phyloP scores from a whole-genome alignment of 1,139 yeast genomes.

The Entelexis sorbosivorans region DNA sequence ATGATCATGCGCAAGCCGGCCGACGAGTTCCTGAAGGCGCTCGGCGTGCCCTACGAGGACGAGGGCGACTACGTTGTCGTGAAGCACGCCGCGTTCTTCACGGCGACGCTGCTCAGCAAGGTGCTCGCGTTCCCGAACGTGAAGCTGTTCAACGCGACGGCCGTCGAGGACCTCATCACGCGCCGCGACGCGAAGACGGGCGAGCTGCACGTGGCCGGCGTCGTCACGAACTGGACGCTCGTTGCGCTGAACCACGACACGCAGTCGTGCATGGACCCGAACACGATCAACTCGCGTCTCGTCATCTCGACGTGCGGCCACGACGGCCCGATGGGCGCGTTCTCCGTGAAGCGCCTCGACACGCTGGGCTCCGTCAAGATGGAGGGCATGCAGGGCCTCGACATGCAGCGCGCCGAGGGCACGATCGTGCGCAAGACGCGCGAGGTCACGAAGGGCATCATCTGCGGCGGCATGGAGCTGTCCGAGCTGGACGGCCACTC shows the following conservation, averaged over 20 bases:
- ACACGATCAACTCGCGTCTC: constrained; percentile 63
- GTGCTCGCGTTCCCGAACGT: constrained; percentile 64
- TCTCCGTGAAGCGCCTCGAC: constrained; percentile 46
- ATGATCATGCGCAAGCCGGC: constrained; percentile 77
- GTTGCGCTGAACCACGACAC: constrained; percentile 67
- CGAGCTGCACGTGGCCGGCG: constrained; percentile 60
- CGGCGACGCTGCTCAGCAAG: constrained; percentile 59
- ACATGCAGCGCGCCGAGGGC: constrained; percentile 70
- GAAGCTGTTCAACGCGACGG: constrained; percentile 68
- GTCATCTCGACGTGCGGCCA: constrained; percentile 69
- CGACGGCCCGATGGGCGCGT: constrained; percentile 82
- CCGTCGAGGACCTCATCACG: constrained; percentile 71
- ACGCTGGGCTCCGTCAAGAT: constrained; percentile 36
- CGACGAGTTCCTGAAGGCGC: constrained; percentile 51
- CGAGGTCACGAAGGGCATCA: constrained; percentile 59
- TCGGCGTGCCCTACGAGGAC: constrained; percentile 59
- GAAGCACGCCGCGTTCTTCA: constrained; percentile 69
- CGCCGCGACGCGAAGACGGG: constrained; percentile 49
- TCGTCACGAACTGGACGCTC: constrained; percentile 73
- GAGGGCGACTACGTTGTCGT: constrained; percentile 75
- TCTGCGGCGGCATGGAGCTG: constrained; percentile 73
- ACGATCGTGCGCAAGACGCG: constrained; percentile 61
- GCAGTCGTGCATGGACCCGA: constrained; percentile 78
- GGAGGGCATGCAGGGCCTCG: constrained; percentile 69
- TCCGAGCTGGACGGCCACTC: constrained; percentile 67